Evolutionary conservation across 805 yeast species (phyloP).

Genomic region (Suhomyces kilbournensis): DNA sequence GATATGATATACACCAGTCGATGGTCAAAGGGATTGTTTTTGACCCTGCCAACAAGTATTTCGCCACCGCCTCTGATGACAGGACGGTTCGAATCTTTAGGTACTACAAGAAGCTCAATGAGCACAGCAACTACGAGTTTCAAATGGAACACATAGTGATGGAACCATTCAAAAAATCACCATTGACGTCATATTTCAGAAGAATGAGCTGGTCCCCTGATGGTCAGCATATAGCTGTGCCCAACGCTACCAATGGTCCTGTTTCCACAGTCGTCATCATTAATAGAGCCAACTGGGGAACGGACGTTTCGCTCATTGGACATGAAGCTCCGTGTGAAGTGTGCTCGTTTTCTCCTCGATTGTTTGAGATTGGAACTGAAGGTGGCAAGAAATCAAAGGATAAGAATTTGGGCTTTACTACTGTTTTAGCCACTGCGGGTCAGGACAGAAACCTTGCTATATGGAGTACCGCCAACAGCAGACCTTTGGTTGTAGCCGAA

Average conservation of each 20-base stretch:
- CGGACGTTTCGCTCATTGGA: slow-evolving; percentile 69
- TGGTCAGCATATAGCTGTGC: slow-evolving; percentile 82
- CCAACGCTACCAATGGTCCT: slow-evolving; percentile 83
- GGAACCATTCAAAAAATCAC: slow-evolving; percentile 85
- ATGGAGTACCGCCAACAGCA: slow-evolving; percentile 76
- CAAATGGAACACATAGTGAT: slow-evolving; percentile 79
- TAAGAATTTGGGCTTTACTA: slow-evolving; percentile 41
- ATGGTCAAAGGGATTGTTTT: slow-evolving; percentile 95
- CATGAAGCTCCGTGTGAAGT: slow-evolving; percentile 87
- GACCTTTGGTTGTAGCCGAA: slow-evolving; percentile 77
- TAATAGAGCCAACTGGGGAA: slow-evolving; percentile 77
- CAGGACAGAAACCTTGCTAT: slow-evolving; percentile 86
- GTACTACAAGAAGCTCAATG: slow-evolving; percentile 62
- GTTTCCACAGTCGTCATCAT: slow-evolving; percentile 71
- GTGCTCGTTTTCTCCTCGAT: slow-evolving; percentile 67
- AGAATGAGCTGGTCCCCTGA: slow-evolving; percentile 89
- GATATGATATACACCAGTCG: slow-evolving; percentile 90
- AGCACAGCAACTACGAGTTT: slow-evolving; percentile 67
- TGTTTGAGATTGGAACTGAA: slow-evolving; percentile 42
- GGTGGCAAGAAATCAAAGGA: slow-evolving; percentile 12
- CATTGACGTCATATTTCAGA: slow-evolving; percentile 86
- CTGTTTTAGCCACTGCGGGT: slow-evolving; percentile 92
- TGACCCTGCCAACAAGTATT: slow-evolving; percentile 97
- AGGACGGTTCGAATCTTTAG: slow-evolving; percentile 85
- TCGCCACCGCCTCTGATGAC: slow-evolving; percentile 96